phyloP scores from a whole-genome alignment of 2,329 filamentous ascomycete genomes.

The Aspergillus sp. region DNA sequence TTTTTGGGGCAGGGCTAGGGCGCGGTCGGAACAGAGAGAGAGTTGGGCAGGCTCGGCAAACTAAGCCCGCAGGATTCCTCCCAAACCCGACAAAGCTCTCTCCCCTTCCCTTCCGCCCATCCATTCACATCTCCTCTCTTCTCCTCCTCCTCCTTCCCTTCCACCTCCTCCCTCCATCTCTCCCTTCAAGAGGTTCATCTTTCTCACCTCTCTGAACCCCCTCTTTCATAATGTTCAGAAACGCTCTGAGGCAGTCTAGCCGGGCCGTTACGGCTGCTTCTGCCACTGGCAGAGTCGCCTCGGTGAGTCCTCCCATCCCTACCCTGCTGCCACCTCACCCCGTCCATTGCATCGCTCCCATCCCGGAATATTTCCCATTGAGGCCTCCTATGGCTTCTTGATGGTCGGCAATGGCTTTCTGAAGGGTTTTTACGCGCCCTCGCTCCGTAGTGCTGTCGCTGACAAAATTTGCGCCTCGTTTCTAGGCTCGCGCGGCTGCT shows the following conservation, averaged over 20 bases:
- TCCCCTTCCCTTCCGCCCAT: slow-evolving; percentile 31
- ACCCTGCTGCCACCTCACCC: slow-evolving; percentile 30
- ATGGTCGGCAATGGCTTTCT: slow-evolving; percentile 14
- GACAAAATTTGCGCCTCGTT: slow-evolving; percentile 32
- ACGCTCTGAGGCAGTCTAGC: slow-evolving; percentile 93
- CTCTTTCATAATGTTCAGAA: slow-evolving; percentile 77
- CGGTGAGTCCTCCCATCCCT: slow-evolving; percentile 65
- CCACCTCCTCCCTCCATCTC: slow-evolving; percentile 33
- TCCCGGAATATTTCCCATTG: slow-evolving; percentile 25
- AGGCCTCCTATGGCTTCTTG: slow-evolving; percentile 16
- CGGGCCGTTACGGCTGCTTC: slow-evolving; percentile 90
- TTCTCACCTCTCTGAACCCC: slow-evolving; percentile 36
- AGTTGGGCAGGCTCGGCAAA: slow-evolving; percentile 28
- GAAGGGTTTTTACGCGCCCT: slow-evolving; percentile 13
- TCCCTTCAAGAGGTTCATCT: slow-evolving; percentile 33
- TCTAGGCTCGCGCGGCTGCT: slow-evolving; percentile 74
- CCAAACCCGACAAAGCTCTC: slow-evolving; percentile 34
- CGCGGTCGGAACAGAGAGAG: slow-evolving; percentile 27
- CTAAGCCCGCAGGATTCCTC: slow-evolving; percentile 34
- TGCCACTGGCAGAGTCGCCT: slow-evolving; percentile 81
- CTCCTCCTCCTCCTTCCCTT: slow-evolving; percentile 9
- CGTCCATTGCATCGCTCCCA: slow-evolving; percentile 20
- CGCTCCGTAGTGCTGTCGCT: slow-evolving; percentile 40
- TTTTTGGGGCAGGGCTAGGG: slow-evolving; percentile 16
- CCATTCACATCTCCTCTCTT: slow-evolving; percentile 37